Evolutionary conservation across 148 eudicot species (phyloP).

Genomic region (Rhododendron williamsianum): DNA sequence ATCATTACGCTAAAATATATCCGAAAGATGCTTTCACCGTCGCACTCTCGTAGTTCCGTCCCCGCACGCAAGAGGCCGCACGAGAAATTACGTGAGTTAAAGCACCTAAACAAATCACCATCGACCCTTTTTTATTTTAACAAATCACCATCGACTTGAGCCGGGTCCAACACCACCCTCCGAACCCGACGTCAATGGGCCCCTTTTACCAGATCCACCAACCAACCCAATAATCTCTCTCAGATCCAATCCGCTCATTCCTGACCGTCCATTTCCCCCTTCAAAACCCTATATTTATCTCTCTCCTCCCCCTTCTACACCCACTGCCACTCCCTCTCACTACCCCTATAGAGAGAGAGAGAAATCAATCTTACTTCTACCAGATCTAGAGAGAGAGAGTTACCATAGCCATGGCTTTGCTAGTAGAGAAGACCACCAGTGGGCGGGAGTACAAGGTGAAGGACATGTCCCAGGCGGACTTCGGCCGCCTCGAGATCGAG

Average conservation of each 20-base stretch:
- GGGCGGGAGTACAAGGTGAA: constrained; percentile 97
- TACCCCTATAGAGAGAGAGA: not conserved
- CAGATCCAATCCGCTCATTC: constrained; percentile 18
- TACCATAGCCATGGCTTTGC: constrained; percentile 63
- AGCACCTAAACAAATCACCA: not conserved
- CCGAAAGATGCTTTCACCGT: too few relatives aligned
- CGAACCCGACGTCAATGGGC: not conserved
- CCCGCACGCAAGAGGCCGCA: too few relatives aligned
- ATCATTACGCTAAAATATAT: too few relatives aligned
- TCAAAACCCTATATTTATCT: constrained; percentile 43
- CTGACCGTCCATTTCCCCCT: constrained; percentile 23
- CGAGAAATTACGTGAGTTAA: not conserved
- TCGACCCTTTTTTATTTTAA: not conserved
- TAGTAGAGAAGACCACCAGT: constrained; percentile 74
- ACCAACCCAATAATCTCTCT: not conserved
- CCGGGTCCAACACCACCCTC: not conserved
- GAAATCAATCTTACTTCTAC: not conserved
- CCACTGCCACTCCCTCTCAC: constrained; percentile 13
- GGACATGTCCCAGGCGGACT: constrained; percentile 96
- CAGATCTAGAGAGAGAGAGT: constrained; percentile 1
- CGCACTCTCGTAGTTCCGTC: too few relatives aligned
- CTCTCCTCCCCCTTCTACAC: not conserved
- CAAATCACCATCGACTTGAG: too few relatives aligned
- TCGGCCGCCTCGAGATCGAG: constrained; percentile 93
- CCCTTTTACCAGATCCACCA: not conserved